Conservation (phyloP, 1,139 yeast genomes). For the Kodamaea suecica region DNA sequence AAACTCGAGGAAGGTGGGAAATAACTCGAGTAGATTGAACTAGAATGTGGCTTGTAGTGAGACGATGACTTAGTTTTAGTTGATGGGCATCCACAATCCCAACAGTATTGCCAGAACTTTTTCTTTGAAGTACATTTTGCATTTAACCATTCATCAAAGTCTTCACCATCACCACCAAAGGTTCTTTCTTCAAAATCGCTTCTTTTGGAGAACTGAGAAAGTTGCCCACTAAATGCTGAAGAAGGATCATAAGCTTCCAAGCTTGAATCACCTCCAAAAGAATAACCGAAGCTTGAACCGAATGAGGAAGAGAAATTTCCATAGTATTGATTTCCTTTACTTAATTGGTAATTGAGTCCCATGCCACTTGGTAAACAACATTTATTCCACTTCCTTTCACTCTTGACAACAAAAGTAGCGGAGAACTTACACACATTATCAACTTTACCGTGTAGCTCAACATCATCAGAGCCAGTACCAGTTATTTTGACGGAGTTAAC, state of each 20-base stretch:
- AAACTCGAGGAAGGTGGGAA: neutral
- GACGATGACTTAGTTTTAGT: constrained; percentile 5
- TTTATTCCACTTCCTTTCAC: constrained; percentile 14
- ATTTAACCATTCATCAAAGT: constrained; percentile 15
- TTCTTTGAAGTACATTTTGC: constrained; percentile 15
- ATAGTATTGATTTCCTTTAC: constrained; percentile 6
- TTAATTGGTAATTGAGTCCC: constrained; percentile 12
- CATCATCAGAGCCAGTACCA: constrained; percentile 20
- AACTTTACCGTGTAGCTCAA: constrained; percentile 8
- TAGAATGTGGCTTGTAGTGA: constrained; percentile 1
- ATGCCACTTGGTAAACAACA: constrained; percentile 23
- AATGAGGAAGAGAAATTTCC: constrained; percentile 8
- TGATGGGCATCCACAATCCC: constrained; percentile 22
- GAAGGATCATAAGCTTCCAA: constrained; percentile 7
- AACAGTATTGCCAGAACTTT: constrained; percentile 20
- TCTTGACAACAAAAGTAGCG: constrained; percentile 20
- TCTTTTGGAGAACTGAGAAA: constrained; percentile 9
- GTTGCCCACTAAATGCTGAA: constrained; percentile 11
- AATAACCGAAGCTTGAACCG: constrained; percentile 9
- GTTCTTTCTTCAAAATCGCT: constrained; percentile 7
- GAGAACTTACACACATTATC: constrained; percentile 19
- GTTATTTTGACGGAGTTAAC: constrained; percentile 15
- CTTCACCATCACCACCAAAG: constrained; percentile 3
- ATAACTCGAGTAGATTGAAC: neutral
- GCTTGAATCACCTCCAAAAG: constrained; percentile 2